Percentiles rank a stretch among this genome's conserved stretches.
phyloP scores from a whole-genome alignment of 768 basidiomycete genomes.

The Porphyrellus cyaneotinctus region DNA sequence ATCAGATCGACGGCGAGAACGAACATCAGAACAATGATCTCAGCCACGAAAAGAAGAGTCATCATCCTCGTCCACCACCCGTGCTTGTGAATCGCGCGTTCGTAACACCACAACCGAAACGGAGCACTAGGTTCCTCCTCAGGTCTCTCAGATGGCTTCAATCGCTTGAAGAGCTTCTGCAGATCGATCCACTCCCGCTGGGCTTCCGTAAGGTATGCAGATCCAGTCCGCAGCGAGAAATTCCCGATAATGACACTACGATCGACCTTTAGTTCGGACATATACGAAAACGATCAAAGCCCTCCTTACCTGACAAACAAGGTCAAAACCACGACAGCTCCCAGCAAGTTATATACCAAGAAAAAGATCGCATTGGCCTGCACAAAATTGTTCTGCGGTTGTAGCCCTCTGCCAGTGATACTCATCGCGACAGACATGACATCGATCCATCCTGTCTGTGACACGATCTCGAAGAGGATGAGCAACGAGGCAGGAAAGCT shows the following conservation, averaged over 20 bases:
- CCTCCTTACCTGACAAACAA: constrained; percentile 78
- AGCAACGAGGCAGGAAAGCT: constrained; percentile 76
- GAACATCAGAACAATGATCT: constrained; percentile 81
- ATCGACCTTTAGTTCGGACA: constrained; percentile 10
- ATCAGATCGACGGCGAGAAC: constrained; percentile 24
- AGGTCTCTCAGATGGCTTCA: constrained; percentile 83
- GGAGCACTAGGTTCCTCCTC: constrained; percentile 48
- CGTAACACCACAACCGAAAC: constrained; percentile 83
- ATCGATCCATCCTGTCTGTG: constrained; percentile 95
- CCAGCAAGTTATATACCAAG: constrained; percentile 86
- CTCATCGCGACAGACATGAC: constrained; percentile 80
- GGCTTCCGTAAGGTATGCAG: constrained; percentile 77
- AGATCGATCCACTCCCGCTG: constrained; percentile 95
- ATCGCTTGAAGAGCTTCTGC: constrained; percentile 81
- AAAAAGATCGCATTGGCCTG: constrained; percentile 89
- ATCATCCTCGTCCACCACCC: constrained; percentile 88
- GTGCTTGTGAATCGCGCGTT: constrained; percentile 85
- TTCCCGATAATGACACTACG: constrained; percentile 92
- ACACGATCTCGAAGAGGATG: constrained; percentile 95
- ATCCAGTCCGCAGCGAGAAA: constrained; percentile 82
- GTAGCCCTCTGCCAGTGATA: constrained; percentile 63
- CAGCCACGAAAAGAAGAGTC: constrained; percentile 73
- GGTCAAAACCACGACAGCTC: constrained; percentile 84
- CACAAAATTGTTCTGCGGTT: constrained; percentile 68
- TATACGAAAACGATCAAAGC: not conserved